phyloP scores from a whole-genome alignment of 2,329 filamentous ascomycete species.

The Thelonectria olida region DNA sequence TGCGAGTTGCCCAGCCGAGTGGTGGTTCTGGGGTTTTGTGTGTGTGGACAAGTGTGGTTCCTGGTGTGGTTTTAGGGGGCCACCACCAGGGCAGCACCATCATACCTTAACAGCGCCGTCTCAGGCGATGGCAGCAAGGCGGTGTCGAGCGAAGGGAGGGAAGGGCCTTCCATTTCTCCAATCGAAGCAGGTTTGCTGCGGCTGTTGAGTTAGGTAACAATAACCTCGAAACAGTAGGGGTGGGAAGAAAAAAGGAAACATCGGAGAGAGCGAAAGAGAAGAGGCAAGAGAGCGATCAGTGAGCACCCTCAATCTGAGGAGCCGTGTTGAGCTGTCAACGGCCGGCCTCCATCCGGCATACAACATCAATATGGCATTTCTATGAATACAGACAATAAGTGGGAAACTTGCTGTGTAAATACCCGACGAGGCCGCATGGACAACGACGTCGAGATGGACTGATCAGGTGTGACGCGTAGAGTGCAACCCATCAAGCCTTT shows the following conservation, averaged over 20 bases:
- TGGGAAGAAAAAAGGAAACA: not conserved
- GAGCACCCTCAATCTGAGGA: not conserved
- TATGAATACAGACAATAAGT: not conserved
- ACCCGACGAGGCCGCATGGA: not conserved
- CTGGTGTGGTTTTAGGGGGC: not conserved
- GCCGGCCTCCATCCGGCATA: not conserved
- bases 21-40: not conserved
- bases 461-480: not conserved
- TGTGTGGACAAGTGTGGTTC: not conserved
- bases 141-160: no score
- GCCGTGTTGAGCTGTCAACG: not conserved
- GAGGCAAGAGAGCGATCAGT: not conserved
- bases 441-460: not conserved
- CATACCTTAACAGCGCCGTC: not conserved
- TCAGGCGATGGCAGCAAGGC: not conserved
- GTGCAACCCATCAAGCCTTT: not conserved
- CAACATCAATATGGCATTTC: not conserved
- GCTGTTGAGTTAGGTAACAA: no score
- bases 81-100: not conserved
- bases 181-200: no score
- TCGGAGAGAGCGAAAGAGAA: not conserved
- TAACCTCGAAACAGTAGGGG: not conserved
- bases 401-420: not conserved
- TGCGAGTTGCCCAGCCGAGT: not conserved
- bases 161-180: no score